Percentiles rank a stretch among this genome's conserved stretches.
Evolutionary conservation across 2,329 filamentous ascomycete species (phyloP).

Genomic region (Dryadomyces quercus-mongolicae): DNA sequence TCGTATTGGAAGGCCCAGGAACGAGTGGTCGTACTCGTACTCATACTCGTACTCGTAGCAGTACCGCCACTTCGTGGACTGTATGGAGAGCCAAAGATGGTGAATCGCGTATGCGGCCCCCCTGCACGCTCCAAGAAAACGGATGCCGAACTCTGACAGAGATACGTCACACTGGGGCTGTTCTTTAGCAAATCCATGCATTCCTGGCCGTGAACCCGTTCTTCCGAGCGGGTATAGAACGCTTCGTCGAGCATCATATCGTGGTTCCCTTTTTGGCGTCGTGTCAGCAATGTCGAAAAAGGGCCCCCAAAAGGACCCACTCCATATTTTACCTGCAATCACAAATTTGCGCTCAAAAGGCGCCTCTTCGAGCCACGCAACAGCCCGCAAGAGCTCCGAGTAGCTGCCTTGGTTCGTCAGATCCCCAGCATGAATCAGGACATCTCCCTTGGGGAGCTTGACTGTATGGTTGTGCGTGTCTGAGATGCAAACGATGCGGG

Average conservation of each 20-base stretch:
- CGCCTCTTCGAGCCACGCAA: conserved; percentile 55
- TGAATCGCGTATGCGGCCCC: conserved; percentile 49
- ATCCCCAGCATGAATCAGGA: conserved; percentile 67
- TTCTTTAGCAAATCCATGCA: conserved; percentile 43
- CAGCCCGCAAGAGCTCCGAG: conserved; percentile 28
- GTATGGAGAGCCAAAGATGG: conserved; percentile 59
- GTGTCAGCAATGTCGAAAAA: background rate
- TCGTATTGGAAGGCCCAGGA: conserved; percentile 58
- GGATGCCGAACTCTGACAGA: conserved; percentile 43
- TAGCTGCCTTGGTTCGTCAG: conserved; percentile 60
- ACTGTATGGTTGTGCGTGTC: conserved; percentile 60
- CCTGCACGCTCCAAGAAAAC: conserved; percentile 40
- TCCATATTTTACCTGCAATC: conserved; percentile 43
- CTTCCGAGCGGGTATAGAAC: conserved; percentile 44
- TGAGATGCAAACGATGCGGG: conserved; percentile 62
- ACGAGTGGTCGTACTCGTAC: background rate
- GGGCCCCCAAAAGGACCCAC: no score
- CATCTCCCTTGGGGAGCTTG: conserved; percentile 58
- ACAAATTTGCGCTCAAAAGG: conserved; percentile 61
- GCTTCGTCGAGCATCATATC: conserved; percentile 57
- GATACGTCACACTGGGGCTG: conserved; percentile 49
- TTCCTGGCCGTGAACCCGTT: conserved; percentile 43
- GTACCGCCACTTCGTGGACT: conserved; percentile 35
- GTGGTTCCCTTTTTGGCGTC: conserved; percentile 50
- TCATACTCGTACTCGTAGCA: conserved; percentile 9